These are phyloP conservation scores for Anthoceros angustus DNA, from an alignment of 225 moss, liverwort and hornwort species.

Conservation along the genomic window DNA sequence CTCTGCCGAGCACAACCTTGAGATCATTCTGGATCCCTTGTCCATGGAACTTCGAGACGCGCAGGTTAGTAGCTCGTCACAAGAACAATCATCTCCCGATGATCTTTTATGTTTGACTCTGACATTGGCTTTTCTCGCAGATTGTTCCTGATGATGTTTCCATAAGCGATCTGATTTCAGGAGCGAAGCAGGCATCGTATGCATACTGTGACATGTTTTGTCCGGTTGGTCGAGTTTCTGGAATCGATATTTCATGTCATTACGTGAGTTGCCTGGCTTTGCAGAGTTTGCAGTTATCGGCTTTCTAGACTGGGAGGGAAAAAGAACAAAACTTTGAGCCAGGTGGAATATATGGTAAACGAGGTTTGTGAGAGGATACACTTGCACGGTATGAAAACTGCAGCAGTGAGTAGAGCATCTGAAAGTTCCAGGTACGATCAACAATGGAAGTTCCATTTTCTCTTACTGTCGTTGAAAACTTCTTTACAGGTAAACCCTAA, in stretches of 20 bases:
- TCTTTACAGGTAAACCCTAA: no score
- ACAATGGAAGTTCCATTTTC: background rate
- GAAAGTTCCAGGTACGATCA: background rate
- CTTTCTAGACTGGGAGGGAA: background rate
- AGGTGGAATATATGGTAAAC: background rate
- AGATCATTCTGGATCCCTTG: background rate
- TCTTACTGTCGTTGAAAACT: no score
- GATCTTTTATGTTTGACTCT: background rate
- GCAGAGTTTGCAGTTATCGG: background rate
- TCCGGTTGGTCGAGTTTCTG: background rate
- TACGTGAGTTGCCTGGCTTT: background rate
- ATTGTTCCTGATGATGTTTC: background rate
- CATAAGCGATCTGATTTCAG: background rate
- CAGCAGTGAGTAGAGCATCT: background rate
- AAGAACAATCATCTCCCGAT: background rate
- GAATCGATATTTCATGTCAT: background rate
- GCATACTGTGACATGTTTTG: background rate
- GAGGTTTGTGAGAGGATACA: background rate
- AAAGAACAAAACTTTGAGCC: background rate
- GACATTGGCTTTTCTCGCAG: background rate
- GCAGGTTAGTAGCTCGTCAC: background rate
- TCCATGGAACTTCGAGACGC: constrained; percentile 1
- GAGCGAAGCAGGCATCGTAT: background rate
- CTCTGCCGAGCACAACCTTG: background rate
- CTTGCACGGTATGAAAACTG: background rate